Percentiles rank a stretch among this genome's conserved stretches.
Evolutionary conservation across 805 yeast species (phyloP).

Genomic region (Wickerhamiella galacta): DNA sequence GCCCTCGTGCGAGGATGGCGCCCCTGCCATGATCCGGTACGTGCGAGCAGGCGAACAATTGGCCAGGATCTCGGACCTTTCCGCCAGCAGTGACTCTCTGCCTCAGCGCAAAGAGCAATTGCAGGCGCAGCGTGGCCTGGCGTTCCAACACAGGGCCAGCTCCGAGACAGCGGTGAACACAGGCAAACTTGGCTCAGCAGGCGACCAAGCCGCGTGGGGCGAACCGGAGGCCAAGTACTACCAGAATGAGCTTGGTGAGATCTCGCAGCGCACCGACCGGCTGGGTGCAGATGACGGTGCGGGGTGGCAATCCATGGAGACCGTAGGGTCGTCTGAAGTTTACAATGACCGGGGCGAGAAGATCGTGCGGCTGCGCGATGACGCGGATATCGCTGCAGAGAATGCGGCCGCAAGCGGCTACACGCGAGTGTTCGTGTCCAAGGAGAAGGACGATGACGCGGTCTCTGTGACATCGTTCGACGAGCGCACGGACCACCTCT

Average conservation of each 20-base stretch:
- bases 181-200: too few species aligned
- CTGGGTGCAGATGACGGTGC: slow-evolving; percentile 26
- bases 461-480: slow-evolving; percentile 39
- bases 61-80: background rate
- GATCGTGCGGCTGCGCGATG: slow-evolving; percentile 18
- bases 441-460: slow-evolving; percentile 65
- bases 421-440: slow-evolving; percentile 41
- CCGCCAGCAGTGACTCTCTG: background rate
- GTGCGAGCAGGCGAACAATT: slow-evolving; percentile 4
- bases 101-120: background rate
- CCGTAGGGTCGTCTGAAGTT: slow-evolving; percentile 58
- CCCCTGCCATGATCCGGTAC: slow-evolving; percentile 12
- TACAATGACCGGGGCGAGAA: slow-evolving; percentile 54
- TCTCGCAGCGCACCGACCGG: too few species aligned
- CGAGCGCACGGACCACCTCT: slow-evolving; percentile 39
- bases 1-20: slow-evolving; percentile 7
- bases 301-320: slow-evolving; percentile 82
- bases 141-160: too few species aligned
- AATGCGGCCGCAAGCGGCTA: slow-evolving; percentile 50
- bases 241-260: slow-evolving; percentile 14
- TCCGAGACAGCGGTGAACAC: too few species aligned
- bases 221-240: slow-evolving; percentile 9
- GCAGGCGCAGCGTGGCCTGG: too few species aligned
- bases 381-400: slow-evolving; percentile 12
- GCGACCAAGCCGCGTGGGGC: too few species aligned